Evolutionary conservation across 306 rosid species (phyloP).

Genomic region (Acacia confusa): DNA sequence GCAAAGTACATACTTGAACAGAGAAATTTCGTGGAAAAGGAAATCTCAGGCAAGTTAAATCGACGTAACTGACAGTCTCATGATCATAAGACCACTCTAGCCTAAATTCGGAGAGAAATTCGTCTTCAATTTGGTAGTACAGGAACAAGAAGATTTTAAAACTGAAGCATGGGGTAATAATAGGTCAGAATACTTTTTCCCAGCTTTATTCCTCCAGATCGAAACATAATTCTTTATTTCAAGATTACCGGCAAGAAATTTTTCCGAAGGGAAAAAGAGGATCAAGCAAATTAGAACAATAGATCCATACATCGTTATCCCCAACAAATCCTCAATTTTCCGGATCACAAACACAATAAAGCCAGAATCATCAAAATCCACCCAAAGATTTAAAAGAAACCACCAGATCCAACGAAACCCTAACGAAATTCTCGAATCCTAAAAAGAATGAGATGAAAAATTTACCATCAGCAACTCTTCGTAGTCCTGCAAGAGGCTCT

Average conservation of each 20-base stretch:
- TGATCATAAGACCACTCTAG: background rate
- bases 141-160: background rate
- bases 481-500: conserved; percentile 83
- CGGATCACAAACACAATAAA: background rate
- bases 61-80: background rate
- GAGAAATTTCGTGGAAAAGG: background rate
- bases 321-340: background rate
- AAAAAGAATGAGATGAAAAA: conserved; percentile 11
- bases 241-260: conserved; percentile 13
- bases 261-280: conserved; percentile 6
- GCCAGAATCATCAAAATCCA: conserved; percentile 35
- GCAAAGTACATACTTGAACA: background rate
- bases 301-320: conserved; percentile 21
- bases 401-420: conserved; percentile 54
- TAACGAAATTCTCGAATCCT: conserved; percentile 1
- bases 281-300: background rate
- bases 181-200: background rate
- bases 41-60: background rate
- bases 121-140: background rate
- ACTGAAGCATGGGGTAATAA: background rate
- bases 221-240: conserved; percentile 35
- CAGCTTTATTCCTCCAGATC: conserved; percentile 30
- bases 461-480: conserved; percentile 74
- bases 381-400: conserved; percentile 27
- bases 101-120: background rate